phyloP scores from a whole-genome alignment of 257 asterid genomes.

The Anisodus tanguticus region DNA sequence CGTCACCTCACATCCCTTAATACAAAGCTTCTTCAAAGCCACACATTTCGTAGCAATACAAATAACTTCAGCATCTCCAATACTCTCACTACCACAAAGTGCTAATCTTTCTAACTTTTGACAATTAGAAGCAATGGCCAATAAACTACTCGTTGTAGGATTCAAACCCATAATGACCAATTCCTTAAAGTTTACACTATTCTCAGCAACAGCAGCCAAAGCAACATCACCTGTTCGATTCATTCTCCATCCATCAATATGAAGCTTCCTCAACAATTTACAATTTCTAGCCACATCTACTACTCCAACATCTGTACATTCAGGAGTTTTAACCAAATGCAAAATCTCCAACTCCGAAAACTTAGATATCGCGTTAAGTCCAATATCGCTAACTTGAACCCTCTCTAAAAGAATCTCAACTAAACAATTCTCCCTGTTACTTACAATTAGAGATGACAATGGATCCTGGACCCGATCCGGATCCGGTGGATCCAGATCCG shows the following conservation, averaged over 20 bases:
- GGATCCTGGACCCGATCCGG: too few species aligned
- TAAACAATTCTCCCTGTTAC: slow-evolving; percentile 48
- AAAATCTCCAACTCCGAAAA: slow-evolving; percentile 65
- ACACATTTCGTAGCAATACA: slow-evolving; percentile 64
- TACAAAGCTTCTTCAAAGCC: slow-evolving; percentile 82
- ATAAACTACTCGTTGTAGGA: slow-evolving; percentile 59
- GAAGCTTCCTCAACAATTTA: slow-evolving; percentile 80
- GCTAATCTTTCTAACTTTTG: slow-evolving; percentile 82
- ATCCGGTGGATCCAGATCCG: too few species aligned
- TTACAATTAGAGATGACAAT: too few species aligned
- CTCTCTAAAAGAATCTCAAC: slow-evolving; percentile 77
- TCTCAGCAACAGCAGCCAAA: slow-evolving; percentile 62
- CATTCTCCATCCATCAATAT: slow-evolving; percentile 85
- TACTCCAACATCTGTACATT: slow-evolving; percentile 70
- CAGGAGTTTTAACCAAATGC: slow-evolving; percentile 69
- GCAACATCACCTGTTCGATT: slow-evolving; percentile 82
- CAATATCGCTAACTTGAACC: slow-evolving; percentile 74
- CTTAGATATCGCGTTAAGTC: slow-evolving; percentile 61
- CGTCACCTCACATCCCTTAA: slow-evolving; percentile 75
- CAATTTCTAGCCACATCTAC: slow-evolving; percentile 68
- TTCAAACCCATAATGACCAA: slow-evolving; percentile 81
- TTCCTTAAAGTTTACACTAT: slow-evolving; percentile 65
- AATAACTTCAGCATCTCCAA: slow-evolving; percentile 77
- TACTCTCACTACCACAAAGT: slow-evolving; percentile 81
- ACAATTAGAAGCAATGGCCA: slow-evolving; percentile 66